Evolutionary conservation across 306 rosid species (phyloP).

Genomic region (Pyrus communis): DNA sequence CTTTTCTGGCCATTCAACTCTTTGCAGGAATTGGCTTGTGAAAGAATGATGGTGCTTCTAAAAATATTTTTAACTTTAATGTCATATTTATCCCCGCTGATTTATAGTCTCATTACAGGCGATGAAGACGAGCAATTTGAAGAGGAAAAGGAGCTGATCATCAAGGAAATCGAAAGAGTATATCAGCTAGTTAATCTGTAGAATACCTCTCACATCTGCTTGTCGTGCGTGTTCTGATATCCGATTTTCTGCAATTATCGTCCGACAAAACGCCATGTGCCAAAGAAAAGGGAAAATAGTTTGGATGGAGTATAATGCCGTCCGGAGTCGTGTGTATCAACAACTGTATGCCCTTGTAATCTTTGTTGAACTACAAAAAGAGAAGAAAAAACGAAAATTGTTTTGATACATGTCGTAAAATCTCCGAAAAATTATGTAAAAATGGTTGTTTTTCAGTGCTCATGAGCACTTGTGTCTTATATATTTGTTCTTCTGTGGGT

Average conservation of each 20-base stretch:
- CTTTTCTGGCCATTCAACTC: background rate
- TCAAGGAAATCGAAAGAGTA: slow-evolving; percentile 60
- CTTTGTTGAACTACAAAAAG: background rate
- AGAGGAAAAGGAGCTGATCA: slow-evolving; percentile 87
- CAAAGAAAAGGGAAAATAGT: background rate
- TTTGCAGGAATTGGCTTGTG: background rate
- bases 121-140: slow-evolving; percentile 96
- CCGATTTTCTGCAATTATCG: slow-evolving; percentile 7
- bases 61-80: background rate
- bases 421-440: background rate
- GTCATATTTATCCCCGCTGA: background rate
- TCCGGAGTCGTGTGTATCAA: slow-evolving; percentile 3
- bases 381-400: background rate
- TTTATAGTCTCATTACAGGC: slow-evolving; percentile 38
- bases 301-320: background rate
- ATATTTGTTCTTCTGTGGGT: background rate
- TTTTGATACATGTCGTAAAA: background rate
- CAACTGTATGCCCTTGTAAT: slow-evolving; percentile 5
- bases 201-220: slow-evolving; percentile 14
- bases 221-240: slow-evolving; percentile 13
- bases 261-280: slow-evolving; percentile 5
- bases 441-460: background rate
- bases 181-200: slow-evolving; percentile 14
- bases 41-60: background rate
- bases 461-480: background rate